Base-by-base conservation (phyloP, 768 basidiomycete genomes). In the Agrocybe pediades region DNA sequence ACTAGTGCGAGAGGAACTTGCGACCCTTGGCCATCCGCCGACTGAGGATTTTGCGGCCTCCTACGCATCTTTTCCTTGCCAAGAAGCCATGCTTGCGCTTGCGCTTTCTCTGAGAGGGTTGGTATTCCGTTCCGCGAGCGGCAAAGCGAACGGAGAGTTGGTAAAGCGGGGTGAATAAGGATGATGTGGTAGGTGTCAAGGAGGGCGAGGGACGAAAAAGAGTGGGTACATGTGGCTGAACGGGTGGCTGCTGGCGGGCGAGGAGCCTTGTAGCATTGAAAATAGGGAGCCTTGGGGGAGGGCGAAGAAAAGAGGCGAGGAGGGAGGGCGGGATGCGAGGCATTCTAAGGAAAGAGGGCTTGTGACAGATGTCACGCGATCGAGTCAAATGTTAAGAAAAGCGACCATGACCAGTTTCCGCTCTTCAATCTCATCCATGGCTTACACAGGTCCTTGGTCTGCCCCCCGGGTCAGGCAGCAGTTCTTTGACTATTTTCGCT, bases 1-100 rank as follows among this genome's bases (percentile, higher is more conserved):
- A 55, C 62, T 74, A 98, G 72, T 98, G 95, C 49, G 81, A 86
- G 57, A 97, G 73, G 70, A 81, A 90, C 71, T 82, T 83, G 54
- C 95, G 80, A 8, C 92, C 90, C 74, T 89, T 95, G 29, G 75
- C 76, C 58, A 81, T 75, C 52, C 95, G 81, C 49, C 90, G 78
- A 20, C 69, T 78, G 47, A 98, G 74, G 40, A 92, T 81, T 62
- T 82, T 91, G 58, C 87, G 81, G 2, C 93, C 94, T 29, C 81
- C 75, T 20, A 81, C 78, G 8, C 78, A 83, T 60, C 80, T 79
- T 68, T 88, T 85, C 54, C 95, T 74, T 0, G 87, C 82, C 27
- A 98, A 79, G 70, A 96, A 98, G 6, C 95, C 95, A 66, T 92
- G 90, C 67, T 88, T 93, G 62, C 93, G 81, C 77, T 98, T 98